Percentiles rank a stretch among this genome's conserved stretches.
Conservation (phyloP, 352 stramenopile species). For the Phytopythium delawarense region DNA sequence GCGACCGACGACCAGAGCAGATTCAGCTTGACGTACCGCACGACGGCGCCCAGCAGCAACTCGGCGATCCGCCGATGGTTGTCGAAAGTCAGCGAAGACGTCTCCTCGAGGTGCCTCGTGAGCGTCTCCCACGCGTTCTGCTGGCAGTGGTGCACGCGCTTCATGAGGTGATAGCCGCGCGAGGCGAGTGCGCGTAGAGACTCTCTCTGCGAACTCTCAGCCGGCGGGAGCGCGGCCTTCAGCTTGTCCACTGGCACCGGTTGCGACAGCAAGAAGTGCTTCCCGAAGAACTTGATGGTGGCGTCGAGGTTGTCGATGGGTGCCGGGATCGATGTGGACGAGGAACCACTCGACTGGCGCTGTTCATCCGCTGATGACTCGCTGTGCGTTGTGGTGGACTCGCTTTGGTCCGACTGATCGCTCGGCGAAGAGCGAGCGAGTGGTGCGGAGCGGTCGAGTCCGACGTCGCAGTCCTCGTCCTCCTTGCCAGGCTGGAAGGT, state of each 20-base stretch:
- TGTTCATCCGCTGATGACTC: not conserved
- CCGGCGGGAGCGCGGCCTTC: constrained; percentile 12
- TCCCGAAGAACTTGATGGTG: constrained; percentile 38
- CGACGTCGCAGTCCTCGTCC: not conserved
- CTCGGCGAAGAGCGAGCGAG: not conserved
- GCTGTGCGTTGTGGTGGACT: not conserved
- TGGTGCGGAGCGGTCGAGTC: not conserved
- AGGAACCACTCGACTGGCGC: not conserved
- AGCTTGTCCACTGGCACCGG: constrained; percentile 19
- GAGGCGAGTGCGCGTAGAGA: constrained; percentile 22
- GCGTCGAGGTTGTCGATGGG: constrained; percentile 18
- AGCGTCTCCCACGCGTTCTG: constrained; percentile 45
- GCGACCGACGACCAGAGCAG: constrained; percentile 53
- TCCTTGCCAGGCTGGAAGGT: not conserved
- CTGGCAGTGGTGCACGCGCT: constrained; percentile 61
- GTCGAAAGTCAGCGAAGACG: constrained; percentile 35
- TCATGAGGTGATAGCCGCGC: constrained; percentile 55
- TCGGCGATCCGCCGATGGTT: constrained; percentile 48
- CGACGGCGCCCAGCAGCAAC: constrained; percentile 46
- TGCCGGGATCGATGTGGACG: not conserved
- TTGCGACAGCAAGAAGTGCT: constrained; percentile 41
- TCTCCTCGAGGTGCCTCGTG: constrained; percentile 32
- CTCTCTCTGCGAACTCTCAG: constrained; percentile 5
- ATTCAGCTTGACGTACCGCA: constrained; percentile 58
- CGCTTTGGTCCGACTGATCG: not conserved